Evolutionary conservation across 1,284 basidiomycete species (phyloP), one percentile per base, ranked within the genome.

Genomic region (Sporisorium graminicola): DNA sequence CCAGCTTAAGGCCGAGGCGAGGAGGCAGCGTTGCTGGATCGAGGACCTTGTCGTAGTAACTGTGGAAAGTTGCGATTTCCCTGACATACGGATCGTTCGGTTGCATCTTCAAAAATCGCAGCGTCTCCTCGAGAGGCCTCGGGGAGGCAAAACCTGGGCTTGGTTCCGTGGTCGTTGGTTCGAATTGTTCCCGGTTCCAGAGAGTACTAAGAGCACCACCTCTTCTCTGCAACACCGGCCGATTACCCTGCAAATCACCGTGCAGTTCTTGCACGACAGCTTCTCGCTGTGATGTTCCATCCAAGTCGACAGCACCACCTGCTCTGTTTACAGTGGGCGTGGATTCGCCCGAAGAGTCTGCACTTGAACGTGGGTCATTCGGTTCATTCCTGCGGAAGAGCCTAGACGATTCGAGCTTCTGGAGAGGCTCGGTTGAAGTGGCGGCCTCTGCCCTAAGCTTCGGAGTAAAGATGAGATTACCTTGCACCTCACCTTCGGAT

Each of bases 11-110:
- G 2, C 35, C 51, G 24, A 53, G 35, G 13, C 22, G 35, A 10
- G 35, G 35, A 14, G 51, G 51, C 20, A 53, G 16, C 9, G 35
- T 53, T 22, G 51, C 51, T 14, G 51, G 51, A 27, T 53, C 52
- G 1, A 54, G 22, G 10, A 54, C 18, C 37, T 42, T 54, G 29
- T 40, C 13, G 26, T 54, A 42, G 16, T 5, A 18, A 26, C 52
- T 16, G 18, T 54, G 37, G 37, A 54, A 54, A 0, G 22, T 26
- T 16, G 40, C 24, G 10, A 54, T 26, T 10, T 26, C 37, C 2
- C 22, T 8, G 9, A 7, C 26, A 33, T n/a, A 8, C 6, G 37
- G 7, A n/a, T 54, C 52, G 20, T 16, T 2, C 24, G 26, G 3
- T 6, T 6, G 1, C 37, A 54, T 42, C 37, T 13, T 26, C 24